Percentiles rank a stretch among this genome's conserved stretches.
These are phyloP conservation scores for Rachicladosporium sp. DNA, from an alignment of 2,329 filamentous ascomycete species.

Conservation along the genomic window DNA sequence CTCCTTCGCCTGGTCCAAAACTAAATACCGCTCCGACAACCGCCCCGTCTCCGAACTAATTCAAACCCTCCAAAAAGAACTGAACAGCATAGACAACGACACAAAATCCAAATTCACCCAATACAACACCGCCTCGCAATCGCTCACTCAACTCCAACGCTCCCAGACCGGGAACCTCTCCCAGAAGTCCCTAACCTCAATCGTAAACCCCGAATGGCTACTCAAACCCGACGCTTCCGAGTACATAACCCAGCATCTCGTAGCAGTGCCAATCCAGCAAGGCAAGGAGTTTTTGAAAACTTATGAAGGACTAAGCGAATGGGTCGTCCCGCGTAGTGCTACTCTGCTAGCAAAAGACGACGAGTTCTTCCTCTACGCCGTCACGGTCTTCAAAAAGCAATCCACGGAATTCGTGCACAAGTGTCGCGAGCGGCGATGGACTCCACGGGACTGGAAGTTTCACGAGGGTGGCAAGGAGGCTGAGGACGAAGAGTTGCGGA, in stretches of 20 bases:
- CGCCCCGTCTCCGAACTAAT: conserved; percentile 80
- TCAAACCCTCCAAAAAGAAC: conserved; percentile 81
- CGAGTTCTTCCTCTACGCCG: conserved; percentile 78
- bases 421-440: conserved; percentile 86
- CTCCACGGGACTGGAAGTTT: conserved; percentile 86
- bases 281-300: conserved; percentile 79
- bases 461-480: conserved; percentile 81
- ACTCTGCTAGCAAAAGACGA: conserved; percentile 70
- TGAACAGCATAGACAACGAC: conserved; percentile 85
- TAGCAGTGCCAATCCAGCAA: conserved; percentile 69
- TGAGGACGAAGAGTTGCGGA: conserved; percentile 75
- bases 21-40: conserved; percentile 79
- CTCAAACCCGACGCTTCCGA: conserved; percentile 75
- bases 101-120: conserved; percentile 89
- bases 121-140: conserved; percentile 79
- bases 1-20: conserved; percentile 91
- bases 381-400: conserved; percentile 89
- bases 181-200: conserved; percentile 82
- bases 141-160: conserved; percentile 63
- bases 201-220: conserved; percentile 62
- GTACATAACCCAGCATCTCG: conserved; percentile 89
- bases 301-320: conserved; percentile 79
- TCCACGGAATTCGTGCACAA: conserved; percentile 80
- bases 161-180: conserved; percentile 90
- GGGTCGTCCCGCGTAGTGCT: conserved; percentile 88